Conservation (phyloP, 1,139 yeast species). For the Pichiaceae sp. region DNA sequence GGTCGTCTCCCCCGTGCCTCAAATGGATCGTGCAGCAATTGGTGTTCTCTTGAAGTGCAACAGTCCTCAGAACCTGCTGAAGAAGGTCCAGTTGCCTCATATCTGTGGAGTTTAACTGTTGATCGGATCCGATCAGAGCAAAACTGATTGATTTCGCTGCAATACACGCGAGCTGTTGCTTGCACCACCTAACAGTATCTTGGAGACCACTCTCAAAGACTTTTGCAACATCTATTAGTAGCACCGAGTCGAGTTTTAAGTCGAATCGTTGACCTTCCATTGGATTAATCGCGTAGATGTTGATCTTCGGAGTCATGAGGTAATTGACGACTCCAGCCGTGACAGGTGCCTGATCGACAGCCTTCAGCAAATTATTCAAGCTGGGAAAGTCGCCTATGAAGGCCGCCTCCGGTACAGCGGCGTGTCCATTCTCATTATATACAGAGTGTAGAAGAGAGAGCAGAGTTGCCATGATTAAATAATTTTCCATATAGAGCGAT, state of each 20-base stretch:
- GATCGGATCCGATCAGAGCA: slow-evolving; percentile 1
- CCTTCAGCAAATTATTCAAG: no score
- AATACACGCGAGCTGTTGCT: background rate
- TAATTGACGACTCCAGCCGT: background rate
- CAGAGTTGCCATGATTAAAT: background rate
- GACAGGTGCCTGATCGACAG: no score
- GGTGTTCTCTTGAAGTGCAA: background rate
- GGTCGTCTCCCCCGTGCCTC: slow-evolving; percentile 1
- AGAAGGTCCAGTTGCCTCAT: slow-evolving; percentile 28
- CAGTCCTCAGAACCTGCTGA: slow-evolving; percentile 47
- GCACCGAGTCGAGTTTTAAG: background rate
- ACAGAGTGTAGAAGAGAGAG: no score
- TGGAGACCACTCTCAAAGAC: background rate
- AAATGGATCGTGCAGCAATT: background rate
- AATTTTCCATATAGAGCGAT: background rate
- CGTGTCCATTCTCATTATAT: no score
- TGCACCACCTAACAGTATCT: background rate
- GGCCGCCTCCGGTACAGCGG: no score
- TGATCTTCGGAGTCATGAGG: background rate
- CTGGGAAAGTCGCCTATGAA: no score
- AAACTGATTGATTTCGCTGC: background rate
- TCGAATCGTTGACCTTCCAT: background rate
- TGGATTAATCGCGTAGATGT: background rate
- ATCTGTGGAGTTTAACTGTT: slow-evolving; percentile 4
- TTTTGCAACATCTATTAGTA: background rate